These are phyloP conservation scores for Lepidium aucheri DNA, from an alignment of 345 rosid species.

Conservation along the genomic window DNA sequence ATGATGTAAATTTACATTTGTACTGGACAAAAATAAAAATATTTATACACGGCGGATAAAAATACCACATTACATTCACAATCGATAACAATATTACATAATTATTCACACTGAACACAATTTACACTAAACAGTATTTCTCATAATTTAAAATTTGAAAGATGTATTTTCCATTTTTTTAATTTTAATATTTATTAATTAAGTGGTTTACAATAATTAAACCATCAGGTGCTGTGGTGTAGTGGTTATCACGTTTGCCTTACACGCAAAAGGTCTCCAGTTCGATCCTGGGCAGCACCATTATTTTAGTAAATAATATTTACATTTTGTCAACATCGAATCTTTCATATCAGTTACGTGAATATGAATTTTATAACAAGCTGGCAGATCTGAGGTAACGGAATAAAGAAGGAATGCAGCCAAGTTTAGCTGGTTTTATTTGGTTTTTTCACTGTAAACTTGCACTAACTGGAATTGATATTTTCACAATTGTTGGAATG, in stretches of 20 bases:
- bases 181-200: not conserved
- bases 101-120: too few species aligned
- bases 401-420: not conserved
- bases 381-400: not conserved
- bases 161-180: too few species aligned
- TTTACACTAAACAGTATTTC: too few species aligned
- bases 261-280: constrained; percentile 33
- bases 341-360: not conserved
- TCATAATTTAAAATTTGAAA: too few species aligned
- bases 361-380: not conserved
- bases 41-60: too few species aligned
- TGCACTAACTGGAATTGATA: not conserved
- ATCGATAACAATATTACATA: too few species aligned
- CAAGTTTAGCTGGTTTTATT: not conserved
- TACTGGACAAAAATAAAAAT: too few species aligned
- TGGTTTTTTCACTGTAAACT: not conserved
- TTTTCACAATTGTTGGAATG: not conserved
- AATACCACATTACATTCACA: too few species aligned
- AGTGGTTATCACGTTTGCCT: constrained; percentile 32
- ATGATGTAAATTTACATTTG: too few species aligned
- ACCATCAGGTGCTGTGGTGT: constrained; percentile 10
- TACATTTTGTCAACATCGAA: too few species aligned
- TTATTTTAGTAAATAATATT: not conserved
- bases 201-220: rapidly evolving
- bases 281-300: constrained; percentile 26